Percentiles rank a stretch among this genome's conserved stretches.
Evolutionary conservation across 2,329 filamentous ascomycete species (phyloP).

Genomic region (Trichoderma hamatum): DNA sequence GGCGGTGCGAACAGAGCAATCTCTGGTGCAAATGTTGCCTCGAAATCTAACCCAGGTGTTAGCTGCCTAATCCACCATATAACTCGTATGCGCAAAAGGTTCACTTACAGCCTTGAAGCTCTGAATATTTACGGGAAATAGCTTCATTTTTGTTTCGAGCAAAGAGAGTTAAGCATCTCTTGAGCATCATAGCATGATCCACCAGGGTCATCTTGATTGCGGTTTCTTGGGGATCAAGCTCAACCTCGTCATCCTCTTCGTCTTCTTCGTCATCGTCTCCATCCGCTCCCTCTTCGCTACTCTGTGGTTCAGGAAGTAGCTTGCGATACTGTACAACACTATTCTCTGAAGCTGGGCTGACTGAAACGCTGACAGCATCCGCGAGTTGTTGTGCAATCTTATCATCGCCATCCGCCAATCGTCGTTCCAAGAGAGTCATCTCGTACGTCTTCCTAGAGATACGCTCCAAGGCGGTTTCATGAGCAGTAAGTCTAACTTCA

Average conservation of each 20-base stretch:
- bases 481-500: constrained; percentile 68
- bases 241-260: constrained; percentile 44
- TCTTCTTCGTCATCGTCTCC: constrained; percentile 40
- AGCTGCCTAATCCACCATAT: constrained; percentile 27
- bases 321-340: constrained; percentile 78
- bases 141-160: constrained; percentile 63
- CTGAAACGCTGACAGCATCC: constrained; percentile 75
- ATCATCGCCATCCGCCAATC: constrained; percentile 72
- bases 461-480: constrained; percentile 88
- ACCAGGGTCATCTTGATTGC: constrained; percentile 83
- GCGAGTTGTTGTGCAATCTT: constrained; percentile 69
- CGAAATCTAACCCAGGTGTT: constrained; percentile 54
- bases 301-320: constrained; percentile 62
- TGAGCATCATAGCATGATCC: constrained; percentile 86
- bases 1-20: constrained; percentile 63
- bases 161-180: constrained; percentile 75
- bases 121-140: constrained; percentile 58
- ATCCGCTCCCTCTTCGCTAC: constrained; percentile 41
- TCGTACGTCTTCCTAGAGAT: constrained; percentile 90
- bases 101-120: constrained; percentile 66
- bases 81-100: neutral
- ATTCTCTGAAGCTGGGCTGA: constrained; percentile 73
- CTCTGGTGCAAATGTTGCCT: constrained; percentile 66
- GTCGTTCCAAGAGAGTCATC: constrained; percentile 74
- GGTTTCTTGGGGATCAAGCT: constrained; percentile 66